These are phyloP conservation scores for Arthrobotrys sphaeroides DNA, from an alignment of 2,329 filamentous ascomycete species.

Conservation along the genomic window DNA sequence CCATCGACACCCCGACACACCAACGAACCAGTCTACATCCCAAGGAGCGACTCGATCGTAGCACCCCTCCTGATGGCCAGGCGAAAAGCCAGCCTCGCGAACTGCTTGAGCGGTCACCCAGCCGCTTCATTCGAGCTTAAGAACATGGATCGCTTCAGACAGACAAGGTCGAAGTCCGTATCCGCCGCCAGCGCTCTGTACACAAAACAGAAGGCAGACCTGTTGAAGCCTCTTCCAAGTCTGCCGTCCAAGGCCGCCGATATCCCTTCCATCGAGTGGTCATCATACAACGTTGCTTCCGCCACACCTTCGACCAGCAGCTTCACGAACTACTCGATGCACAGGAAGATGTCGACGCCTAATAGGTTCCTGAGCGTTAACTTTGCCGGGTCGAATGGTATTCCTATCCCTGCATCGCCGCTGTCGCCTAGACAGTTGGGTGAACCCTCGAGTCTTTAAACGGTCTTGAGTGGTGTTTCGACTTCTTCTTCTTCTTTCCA, in stretches of 20 bases:
- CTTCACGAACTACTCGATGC: conserved; percentile 48
- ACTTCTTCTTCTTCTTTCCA: background rate
- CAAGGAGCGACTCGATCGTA: conserved; percentile 42
- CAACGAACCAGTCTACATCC: conserved; percentile 30
- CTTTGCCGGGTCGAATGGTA: conserved; percentile 15
- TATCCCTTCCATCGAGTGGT: conserved; percentile 27
- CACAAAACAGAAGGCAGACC: conserved; percentile 22
- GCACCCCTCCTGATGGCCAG: conserved; percentile 33
- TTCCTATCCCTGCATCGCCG: conserved; percentile 30
- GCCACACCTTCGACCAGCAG: background rate
- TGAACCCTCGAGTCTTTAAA: conserved; percentile 38
- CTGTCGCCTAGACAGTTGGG: conserved; percentile 25
- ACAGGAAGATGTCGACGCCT: conserved; percentile 46
- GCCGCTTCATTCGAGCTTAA: conserved; percentile 31
- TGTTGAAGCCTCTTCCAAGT: conserved; percentile 42
- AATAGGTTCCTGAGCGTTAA: conserved; percentile 37
- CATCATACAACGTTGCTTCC: conserved; percentile 11
- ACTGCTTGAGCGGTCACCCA: conserved; percentile 25
- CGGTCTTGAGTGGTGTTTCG: background rate
- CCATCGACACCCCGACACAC: background rate
- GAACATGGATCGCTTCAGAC: conserved; percentile 41
- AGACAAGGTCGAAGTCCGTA: conserved; percentile 45
- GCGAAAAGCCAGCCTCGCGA: conserved; percentile 43
- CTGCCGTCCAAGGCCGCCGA: conserved; percentile 17
- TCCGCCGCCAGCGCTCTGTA: conserved; percentile 40